Percentiles rank a stretch among this genome's conserved stretches.
phyloP scores from a whole-genome alignment of 2,329 filamentous ascomycete species.

The Cladorrhinum sp. region DNA sequence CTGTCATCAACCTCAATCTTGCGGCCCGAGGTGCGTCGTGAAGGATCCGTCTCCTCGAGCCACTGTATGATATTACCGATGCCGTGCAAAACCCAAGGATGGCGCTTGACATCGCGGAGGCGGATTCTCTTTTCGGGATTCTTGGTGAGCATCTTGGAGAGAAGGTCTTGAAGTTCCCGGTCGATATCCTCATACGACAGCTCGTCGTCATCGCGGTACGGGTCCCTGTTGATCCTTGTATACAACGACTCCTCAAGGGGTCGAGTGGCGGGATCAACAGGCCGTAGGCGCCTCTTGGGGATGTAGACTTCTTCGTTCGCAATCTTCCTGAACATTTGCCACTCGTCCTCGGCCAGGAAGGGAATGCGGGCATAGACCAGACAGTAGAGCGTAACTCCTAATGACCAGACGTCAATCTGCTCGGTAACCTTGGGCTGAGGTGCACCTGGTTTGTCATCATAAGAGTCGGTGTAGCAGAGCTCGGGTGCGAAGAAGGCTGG shows the following conservation, averaged over 20 bases:
- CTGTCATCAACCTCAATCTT: slow-evolving; percentile 89
- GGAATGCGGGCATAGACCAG: slow-evolving; percentile 91
- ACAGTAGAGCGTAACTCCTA: slow-evolving; percentile 94
- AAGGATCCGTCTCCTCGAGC: slow-evolving; percentile 93
- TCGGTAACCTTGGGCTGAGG: slow-evolving; percentile 75
- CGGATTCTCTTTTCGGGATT: slow-evolving; percentile 87
- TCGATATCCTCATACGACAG: slow-evolving; percentile 84
- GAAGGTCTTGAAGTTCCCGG: slow-evolving; percentile 72
- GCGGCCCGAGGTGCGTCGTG: slow-evolving; percentile 70
- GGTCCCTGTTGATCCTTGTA: slow-evolving; percentile 57
- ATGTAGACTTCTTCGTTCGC: slow-evolving; percentile 92
- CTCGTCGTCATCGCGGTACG: slow-evolving; percentile 73
- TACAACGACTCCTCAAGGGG: slow-evolving; percentile 54
- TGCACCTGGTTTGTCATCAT: slow-evolving; percentile 41
- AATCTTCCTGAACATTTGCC: slow-evolving; percentile 86
- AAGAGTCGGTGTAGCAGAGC: slow-evolving; percentile 82
- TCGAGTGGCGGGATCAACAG: slow-evolving; percentile 61
- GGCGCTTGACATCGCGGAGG: slow-evolving; percentile 86
- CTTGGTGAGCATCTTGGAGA: slow-evolving; percentile 78
- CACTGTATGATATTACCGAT: slow-evolving; percentile 72
- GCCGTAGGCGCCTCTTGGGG: slow-evolving; percentile 74
- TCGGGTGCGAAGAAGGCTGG: slow-evolving; percentile 97
- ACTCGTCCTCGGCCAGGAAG: slow-evolving; percentile 88
- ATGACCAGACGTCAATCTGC: slow-evolving; percentile 95
- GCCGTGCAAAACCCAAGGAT: slow-evolving; percentile 83